Evolutionary conservation across 1,284 basidiomycete genomes (phyloP), one percentile per base, ranked within the genome.

Genomic region (Cryptococcus deneoformans): DNA sequence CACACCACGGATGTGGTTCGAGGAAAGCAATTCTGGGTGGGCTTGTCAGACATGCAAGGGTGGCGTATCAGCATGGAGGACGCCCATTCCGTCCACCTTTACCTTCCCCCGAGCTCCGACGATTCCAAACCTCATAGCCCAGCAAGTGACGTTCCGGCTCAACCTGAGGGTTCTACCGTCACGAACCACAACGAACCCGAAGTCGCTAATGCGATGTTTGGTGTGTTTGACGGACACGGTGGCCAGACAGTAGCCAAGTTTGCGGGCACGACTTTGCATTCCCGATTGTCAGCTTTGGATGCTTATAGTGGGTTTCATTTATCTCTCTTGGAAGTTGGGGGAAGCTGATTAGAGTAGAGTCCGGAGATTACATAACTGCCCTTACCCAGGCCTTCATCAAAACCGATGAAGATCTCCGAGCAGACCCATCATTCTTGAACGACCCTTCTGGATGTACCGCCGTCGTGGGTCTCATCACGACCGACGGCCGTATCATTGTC

Each of bases 1-100:
- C 85, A 84, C 75, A 88, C 90, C 37, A 85, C 88, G 64, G 79
- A 82, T 39, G 93, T 92, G 57, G 83, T 83, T 68, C 87, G 95
- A 45, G 70, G 64, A 83, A 85, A 84, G 63, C 85, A 86, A 61
- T 89, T 87, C 76, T 79, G 85, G 61, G 98, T 88, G 77, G 89
- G 85, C 9, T 83, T 97, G 50, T 88, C 90, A 46, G 94, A 98
- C 80, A 99, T 99, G 96, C 96, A 99, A 79, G 96, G 96, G 67
- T 99, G 96, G 96, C 84, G 96, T 79, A 90, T 98, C 79, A 88
- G 95, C 97, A 99, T 99, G 96, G 96, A 99, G 80, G 96, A 99
- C 74, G 87, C 95, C 2, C 96, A 99, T 78, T 83, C 92, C n/a
- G 84, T 87, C 52, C 80, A 92, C 36, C 81, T 98, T 44, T 73